Evolutionary conservation across 805 yeast genomes (phyloP).

Genomic region (Candida xyloterini): DNA sequence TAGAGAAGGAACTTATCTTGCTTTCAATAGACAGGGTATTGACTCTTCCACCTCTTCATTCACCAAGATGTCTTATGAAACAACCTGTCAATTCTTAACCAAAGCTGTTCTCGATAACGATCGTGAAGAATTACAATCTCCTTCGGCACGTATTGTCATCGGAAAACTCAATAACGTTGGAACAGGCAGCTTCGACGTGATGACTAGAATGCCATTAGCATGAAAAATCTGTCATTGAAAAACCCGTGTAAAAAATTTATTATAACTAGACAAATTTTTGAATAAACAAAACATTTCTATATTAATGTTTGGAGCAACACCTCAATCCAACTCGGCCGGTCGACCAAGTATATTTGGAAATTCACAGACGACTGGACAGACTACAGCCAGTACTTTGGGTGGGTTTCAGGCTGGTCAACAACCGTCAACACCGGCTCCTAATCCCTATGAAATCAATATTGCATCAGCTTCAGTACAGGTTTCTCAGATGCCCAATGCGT

Average conservation of each 20-base stretch:
- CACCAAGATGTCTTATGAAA: conserved; percentile 98
- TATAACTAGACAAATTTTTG: conserved; percentile 9
- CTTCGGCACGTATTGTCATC: conserved; percentile 88
- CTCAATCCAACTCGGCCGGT: conserved; percentile 19
- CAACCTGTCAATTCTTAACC: conserved; percentile 95
- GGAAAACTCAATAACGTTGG: conserved; percentile 92
- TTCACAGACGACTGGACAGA: conserved; percentile 23
- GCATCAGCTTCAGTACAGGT: conserved; percentile 10
- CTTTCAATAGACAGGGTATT: conserved; percentile 98
- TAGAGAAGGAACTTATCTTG: conserved; percentile 93
- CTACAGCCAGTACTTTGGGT: conserved; percentile 16
- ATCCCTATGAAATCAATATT: conserved; percentile 28
- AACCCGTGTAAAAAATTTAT: conserved; percentile 5
- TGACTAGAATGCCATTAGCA: conserved; percentile 44
- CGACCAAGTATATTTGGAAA: conserved; percentile 27
- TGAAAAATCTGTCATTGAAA: conserved; percentile 9
- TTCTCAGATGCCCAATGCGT: conserved; percentile 31
- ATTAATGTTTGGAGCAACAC: conserved; percentile 26
- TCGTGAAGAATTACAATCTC: conserved; percentile 81
- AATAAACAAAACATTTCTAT: conserved; percentile 2
- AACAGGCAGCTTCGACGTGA: conserved; percentile 91
- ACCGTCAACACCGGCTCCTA: conserved; percentile 14
- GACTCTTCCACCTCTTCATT: conserved; percentile 93
- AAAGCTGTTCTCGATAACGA: conserved; percentile 94
- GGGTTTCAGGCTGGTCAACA: conserved; percentile 7